Evolutionary conservation across 441 rosid genomes (phyloP), one percentile per base, ranked within the genome.

Genomic region (Gossypium davidsonii): DNA sequence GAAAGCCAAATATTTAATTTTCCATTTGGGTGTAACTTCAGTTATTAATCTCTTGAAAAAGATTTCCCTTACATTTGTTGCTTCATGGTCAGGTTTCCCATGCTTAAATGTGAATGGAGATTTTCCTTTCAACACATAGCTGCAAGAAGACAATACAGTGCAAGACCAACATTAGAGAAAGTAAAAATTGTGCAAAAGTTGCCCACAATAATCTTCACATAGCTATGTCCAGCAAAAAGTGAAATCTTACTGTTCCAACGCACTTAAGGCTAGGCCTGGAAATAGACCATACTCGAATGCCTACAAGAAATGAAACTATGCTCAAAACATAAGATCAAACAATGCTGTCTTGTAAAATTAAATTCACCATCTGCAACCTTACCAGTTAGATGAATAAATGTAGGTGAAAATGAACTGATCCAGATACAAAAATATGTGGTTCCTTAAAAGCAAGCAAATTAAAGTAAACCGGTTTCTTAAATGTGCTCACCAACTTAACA

Each of bases 61-160:
- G 44, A 49, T 46, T 49, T 15, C 67, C 56, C 91, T 81, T 85
- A 91, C 99, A 70, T 88, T 63, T 70, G 93, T 92, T 83, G 97
- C 91, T 85, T 91, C 89, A 23, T 92, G 91, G 78, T 95, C 99
- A 56, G 95, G 93, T 81, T 89, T 91, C 60, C 99, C 97, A 74
- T 92, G 98, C 81, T 90, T 90, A 74, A 95, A 81, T 3, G 98
- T 92, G 77, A 85, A 82, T 18, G 97, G 90, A 28, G 77, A 82
- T 80, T 80, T 92, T 76, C 98, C 98, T 85, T 76, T 95, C 62
- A 90, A 72, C 72, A 92, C 72, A 76, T 92, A 92, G 87, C 99
- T 92, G 90, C 76, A 56, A 78, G 57, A 78, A 60, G 76, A 31
- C 63, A 83, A 67, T 37, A 59, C 67, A 59, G 11, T 2, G 6